Conservation (phyloP, 176 grass and related monocot genomes). For the Cocos nucifera region DNA sequence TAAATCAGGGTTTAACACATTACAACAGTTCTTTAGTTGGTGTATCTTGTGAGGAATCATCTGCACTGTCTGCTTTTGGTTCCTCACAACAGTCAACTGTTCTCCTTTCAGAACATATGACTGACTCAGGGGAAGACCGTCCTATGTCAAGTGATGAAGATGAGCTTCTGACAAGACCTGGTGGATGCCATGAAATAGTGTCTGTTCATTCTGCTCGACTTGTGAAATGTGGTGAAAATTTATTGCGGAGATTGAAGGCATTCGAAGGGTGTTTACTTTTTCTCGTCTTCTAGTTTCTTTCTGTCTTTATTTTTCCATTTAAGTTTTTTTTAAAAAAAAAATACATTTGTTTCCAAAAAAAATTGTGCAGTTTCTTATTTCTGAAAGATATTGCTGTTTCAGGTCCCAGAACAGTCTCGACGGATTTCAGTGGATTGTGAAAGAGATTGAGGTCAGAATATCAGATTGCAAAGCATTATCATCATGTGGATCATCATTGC, state of each 20-base stretch:
- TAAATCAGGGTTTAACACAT: background rate
- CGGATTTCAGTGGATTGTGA: constrained; percentile 40
- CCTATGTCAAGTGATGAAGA: background rate
- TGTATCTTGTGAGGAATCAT: too few species aligned
- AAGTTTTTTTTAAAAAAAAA: background rate
- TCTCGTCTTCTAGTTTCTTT: constrained; percentile 1
- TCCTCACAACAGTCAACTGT: background rate
- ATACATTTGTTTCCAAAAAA: background rate
- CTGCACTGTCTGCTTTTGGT: too few species aligned
- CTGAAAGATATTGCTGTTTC: constrained; percentile 17
- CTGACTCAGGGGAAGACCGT: background rate
- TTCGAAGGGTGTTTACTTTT: constrained; percentile 48
- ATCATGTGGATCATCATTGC: constrained; percentile 71
- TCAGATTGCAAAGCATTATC: constrained; percentile 68
- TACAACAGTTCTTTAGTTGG: too few species aligned
- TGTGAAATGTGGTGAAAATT: constrained; percentile 64
- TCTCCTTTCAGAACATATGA: constrained; percentile 4
- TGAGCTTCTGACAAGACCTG: constrained; percentile 9
- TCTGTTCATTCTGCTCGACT: constrained; percentile 67
- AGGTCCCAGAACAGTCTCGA: constrained; percentile 20
- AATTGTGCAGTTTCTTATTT: background rate
- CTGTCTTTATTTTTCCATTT: background rate
- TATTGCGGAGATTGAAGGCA: constrained; percentile 64
- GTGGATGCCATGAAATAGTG: constrained; percentile 20
- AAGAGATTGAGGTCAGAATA: constrained; percentile 71